Base-by-base conservation (phyloP, 169 alveolate species). In the Cystoisospora suis region DNA sequence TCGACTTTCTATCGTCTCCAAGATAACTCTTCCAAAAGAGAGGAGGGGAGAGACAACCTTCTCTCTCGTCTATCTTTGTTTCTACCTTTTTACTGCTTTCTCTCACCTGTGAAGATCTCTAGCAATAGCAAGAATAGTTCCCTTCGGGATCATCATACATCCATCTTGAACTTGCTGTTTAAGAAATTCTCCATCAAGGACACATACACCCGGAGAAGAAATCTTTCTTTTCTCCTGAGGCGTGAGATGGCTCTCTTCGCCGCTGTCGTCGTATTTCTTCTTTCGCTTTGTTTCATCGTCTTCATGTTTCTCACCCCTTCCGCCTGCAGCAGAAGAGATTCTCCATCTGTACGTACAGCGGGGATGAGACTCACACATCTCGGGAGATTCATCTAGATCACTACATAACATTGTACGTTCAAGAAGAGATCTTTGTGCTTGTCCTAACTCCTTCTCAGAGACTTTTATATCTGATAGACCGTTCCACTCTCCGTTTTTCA, bases 331-430 rank as follows among this genome's bases (percentile, higher is more conserved):
- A 12, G 4, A 12, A 56, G 53, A 40, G n/a, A n/a, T n/a, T n/a
- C n/a, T n/a, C n/a, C n/a, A n/a, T n/a, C n/a, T n/a, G 56, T 72
- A 72, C 83, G 32, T 72, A 72, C 83, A 72, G 58, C 83, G 53
- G 47, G 83, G 83, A 7, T 38, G 27, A 4, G 46, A 34, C 6
- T 38, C 83, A 38, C 83, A 72, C 42, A 38, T 12, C 1, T 72
- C 83, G 32, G 6, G 83, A 3, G n/a, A 17, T 53, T 38, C 56
- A 34, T 32, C 53, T 27, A 72, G 7, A 40, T 72, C 83, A 56
- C 53, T 38, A 56, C 83, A 72, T 3, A 72, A 56, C 38, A 72
- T 17, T 29, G 6, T 5, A 3, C 83, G 83, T 20, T 72, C 58
- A 12, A 6, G 38, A 2, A 72, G 56, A 0, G 23, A 38, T 1